Base-by-base conservation (phyloP, 2,329 filamentous ascomycete species). In the Esteya vermicola region DNA sequence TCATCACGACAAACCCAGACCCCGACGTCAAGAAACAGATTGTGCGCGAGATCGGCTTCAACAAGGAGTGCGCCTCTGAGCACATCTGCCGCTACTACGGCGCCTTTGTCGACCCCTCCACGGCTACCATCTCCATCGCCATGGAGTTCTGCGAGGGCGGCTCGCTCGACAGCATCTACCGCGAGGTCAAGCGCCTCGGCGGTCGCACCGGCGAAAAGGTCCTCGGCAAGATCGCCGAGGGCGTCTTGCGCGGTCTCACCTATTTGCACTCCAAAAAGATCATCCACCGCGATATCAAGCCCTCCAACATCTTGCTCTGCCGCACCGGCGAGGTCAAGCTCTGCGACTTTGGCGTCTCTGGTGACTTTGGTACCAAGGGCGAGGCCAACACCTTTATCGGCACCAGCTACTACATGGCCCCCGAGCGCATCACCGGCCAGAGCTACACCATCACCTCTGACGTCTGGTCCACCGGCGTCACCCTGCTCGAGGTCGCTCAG, bases 71-170 rank as follows among this genome's bases (percentile, higher is more conserved):
- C 57, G 86, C 85, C 6, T 95, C 86, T 5, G 81, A 91, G 44
- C 86, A 96, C 58, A 98, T 98, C 53, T 98, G 91, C 62, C 78
- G 82, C 47, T 98, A 98, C 63, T 98, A 95, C 54, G 91, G 91
- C 47, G 89, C 89, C 31, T 98, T 96, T 57, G 85, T 93, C 57
- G 89, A 98, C 56, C 83, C 91, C 43, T 81, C 85, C n/a, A 93
- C 85, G 9, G 85, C 88, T 38, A 96, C 89, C 36, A 96, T 98
- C 50, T 94, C 85, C 36, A 98, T 98, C 54, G 88, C 86, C 42
- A 98, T 98, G 91, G 91, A 98, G 57, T 96, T 93, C 53, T 98
- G 91, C 57, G 91, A 96, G 61, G 91, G 91, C 43, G 91, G 91
- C 39, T 94, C 85, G 35, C 72, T 98, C 18, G 88, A 98, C 63